Evolutionary conservation across 805 yeast species (phyloP).

Genomic region (Metschnikowia continentalis): DNA sequence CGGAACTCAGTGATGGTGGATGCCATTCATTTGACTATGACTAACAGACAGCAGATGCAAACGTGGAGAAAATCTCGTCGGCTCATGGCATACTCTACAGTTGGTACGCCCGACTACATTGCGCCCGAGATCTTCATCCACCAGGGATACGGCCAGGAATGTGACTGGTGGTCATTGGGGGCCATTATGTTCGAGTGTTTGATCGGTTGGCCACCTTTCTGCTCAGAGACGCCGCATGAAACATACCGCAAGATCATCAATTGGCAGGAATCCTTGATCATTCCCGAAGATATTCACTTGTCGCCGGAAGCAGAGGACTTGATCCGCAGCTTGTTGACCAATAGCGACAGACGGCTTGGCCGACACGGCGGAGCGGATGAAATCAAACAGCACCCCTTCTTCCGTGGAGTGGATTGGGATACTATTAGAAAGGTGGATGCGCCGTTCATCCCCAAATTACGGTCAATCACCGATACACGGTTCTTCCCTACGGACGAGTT

Average conservation of each 20-base stretch:
- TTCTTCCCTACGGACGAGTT: constrained; percentile 97
- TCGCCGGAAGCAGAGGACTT: constrained; percentile 87
- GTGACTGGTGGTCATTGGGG: constrained; percentile 98
- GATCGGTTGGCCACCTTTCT: constrained; percentile 96
- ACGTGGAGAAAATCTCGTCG: constrained; percentile 93
- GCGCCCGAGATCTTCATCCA: constrained; percentile 92
- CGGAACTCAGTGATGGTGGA: constrained; percentile 87
- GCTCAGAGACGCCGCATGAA: constrained; percentile 91
- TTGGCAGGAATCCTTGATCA: constrained; percentile 83
- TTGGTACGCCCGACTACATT: constrained; percentile 93
- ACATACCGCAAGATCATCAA: constrained; percentile 87
- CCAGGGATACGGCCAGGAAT: constrained; percentile 94
- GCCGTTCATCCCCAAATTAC: constrained; percentile 87
- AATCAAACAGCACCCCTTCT: constrained; percentile 85
- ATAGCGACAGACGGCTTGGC: constrained; percentile 77
- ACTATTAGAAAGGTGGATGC: constrained; percentile 84
- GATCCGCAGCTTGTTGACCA: constrained; percentile 70
- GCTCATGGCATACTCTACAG: constrained; percentile 92
- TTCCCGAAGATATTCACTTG: constrained; percentile 89
- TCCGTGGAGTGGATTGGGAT: constrained; percentile 95
- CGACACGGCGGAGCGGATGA: constrained; percentile 90
- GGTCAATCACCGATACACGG: constrained; percentile 91
- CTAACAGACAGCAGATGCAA: constrained; percentile 91
- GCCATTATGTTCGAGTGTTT: constrained; percentile 96
- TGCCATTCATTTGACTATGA: constrained; percentile 91